phyloP scores from a whole-genome alignment of 1,139 yeast genomes.

The Kodamaea sp. region DNA sequence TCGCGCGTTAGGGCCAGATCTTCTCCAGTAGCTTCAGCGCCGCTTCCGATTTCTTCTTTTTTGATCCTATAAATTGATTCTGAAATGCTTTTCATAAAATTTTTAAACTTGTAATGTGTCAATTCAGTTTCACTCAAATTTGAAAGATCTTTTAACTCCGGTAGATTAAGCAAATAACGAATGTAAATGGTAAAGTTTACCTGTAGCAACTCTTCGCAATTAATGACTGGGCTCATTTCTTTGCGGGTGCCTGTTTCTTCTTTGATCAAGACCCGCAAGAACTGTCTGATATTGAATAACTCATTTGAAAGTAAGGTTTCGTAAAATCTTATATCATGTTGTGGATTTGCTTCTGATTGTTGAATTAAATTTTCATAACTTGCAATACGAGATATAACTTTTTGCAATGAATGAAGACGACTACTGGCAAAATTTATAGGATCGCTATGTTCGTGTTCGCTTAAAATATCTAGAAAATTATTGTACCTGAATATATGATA shows the following conservation, averaged over 20 bases:
- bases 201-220: constrained; percentile 38
- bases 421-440: constrained; percentile 41
- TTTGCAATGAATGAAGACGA: constrained; percentile 36
- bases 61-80: constrained; percentile 25
- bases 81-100: constrained; percentile 25
- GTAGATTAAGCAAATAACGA: constrained; percentile 33
- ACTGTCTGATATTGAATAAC: constrained; percentile 26
- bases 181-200: constrained; percentile 39
- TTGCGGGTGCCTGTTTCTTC: constrained; percentile 6
- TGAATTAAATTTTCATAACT: constrained; percentile 2
- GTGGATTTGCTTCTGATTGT: constrained; percentile 5
- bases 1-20: constrained; percentile 8
- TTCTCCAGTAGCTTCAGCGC: constrained; percentile 10
- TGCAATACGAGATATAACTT: constrained; percentile 25
- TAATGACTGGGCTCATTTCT: constrained; percentile 6
- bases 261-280: constrained; percentile 27
- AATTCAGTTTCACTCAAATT: constrained; percentile 21
- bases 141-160: constrained; percentile 15
- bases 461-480: constrained; percentile 31
- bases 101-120: constrained; percentile 31
- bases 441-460: constrained; percentile 35
- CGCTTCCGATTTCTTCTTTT: constrained; percentile 32
- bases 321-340: constrained; percentile 22
- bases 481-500: constrained; percentile 35
- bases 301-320: constrained; percentile 36